phyloP scores from a whole-genome alignment of 768 basidiomycete genomes.

The Lactifluus echinatus region DNA sequence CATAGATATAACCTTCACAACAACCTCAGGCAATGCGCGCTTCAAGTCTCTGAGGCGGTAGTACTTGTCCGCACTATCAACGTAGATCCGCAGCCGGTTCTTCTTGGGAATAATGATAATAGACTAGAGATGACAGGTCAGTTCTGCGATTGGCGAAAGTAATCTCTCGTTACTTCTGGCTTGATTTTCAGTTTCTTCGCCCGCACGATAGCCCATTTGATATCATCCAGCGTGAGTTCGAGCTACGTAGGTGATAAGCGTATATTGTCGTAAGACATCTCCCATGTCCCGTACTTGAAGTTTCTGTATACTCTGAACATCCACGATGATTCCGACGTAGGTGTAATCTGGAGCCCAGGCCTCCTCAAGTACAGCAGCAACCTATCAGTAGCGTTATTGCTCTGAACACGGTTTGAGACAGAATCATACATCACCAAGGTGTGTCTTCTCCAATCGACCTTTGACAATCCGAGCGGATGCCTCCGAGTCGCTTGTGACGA shows the following conservation, averaged over 20 bases:
- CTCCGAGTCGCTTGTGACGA: constrained; percentile 79
- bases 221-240: constrained; percentile 85
- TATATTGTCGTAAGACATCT: neutral
- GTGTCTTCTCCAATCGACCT: constrained; percentile 89
- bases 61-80: constrained; percentile 71
- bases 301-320: constrained; percentile 78
- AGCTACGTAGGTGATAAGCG: constrained; percentile 41
- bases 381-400: constrained; percentile 34
- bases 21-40: constrained; percentile 71
- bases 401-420: neutral
- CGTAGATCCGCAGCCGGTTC: constrained; percentile 68
- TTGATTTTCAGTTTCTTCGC: constrained; percentile 90
- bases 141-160: neutral
- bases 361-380: constrained; percentile 90
- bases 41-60: constrained; percentile 82
- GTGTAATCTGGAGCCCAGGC: constrained; percentile 92
- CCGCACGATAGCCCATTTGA: constrained; percentile 84
- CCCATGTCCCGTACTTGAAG: constrained; percentile 52
- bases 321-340: constrained; percentile 89
- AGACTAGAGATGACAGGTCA: constrained; percentile 34
- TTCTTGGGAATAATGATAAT: constrained; percentile 70
- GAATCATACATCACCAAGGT: constrained; percentile 75
- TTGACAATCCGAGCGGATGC: constrained; percentile 98
- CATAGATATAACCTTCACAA: constrained; percentile 66
- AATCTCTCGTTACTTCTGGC: constrained; percentile 47